phyloP scores from a whole-genome alignment of 169 alveolate species.

The Besnoitia besnoiti region DNA sequence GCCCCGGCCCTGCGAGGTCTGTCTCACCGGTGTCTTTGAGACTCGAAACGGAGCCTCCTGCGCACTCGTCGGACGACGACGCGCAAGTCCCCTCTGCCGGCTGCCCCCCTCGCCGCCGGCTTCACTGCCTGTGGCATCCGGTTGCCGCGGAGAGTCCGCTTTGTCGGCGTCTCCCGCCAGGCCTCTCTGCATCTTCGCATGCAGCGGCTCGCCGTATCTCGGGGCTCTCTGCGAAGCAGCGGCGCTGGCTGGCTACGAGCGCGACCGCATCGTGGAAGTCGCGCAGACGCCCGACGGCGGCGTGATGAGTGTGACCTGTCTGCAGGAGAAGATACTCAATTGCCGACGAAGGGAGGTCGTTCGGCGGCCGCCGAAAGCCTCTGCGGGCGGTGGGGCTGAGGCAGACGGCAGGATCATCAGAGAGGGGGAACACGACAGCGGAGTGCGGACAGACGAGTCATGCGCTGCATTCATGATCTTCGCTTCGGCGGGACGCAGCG shows the following conservation, averaged over 20 bases:
- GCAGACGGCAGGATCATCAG: not conserved
- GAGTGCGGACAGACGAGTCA: not conserved
- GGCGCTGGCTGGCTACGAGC: not conserved
- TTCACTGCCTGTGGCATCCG: no score
- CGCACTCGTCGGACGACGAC: no score
- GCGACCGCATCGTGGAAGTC: not conserved
- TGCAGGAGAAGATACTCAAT: not conserved
- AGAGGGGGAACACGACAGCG: not conserved
- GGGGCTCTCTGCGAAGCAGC: not conserved
- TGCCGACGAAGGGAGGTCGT: no score
- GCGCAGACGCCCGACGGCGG: not conserved
- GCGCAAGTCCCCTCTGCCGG: no score
- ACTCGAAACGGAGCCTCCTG: no score
- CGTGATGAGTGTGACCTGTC: slow-evolving; percentile 4
- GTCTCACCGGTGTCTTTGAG: no score
- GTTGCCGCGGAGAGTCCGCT: no score
- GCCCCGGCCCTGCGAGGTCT: no score
- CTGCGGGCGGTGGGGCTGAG: not conserved
- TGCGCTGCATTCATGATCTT: not conserved
- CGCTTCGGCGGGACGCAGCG: slow-evolving; percentile 41
- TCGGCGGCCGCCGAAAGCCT: no score
- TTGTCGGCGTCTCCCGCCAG: not conserved
- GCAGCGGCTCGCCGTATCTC: not conserved
- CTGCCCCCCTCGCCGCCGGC: no score
- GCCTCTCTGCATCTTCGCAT: not conserved